These are phyloP conservation scores for Pythium utonaiense DNA, from an alignment of 352 stramenopile species.

Conservation along the genomic window DNA sequence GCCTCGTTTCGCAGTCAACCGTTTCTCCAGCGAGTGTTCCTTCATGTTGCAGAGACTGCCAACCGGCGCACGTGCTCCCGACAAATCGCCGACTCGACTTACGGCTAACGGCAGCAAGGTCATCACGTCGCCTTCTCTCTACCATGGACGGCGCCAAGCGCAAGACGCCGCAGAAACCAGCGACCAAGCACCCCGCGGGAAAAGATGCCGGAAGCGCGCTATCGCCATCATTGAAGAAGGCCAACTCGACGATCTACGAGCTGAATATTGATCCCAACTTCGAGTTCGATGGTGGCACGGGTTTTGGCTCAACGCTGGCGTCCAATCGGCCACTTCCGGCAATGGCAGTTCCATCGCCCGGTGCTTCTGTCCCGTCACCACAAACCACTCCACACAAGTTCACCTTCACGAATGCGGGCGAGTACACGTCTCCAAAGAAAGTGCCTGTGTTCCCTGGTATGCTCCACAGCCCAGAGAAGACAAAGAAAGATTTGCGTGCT, in stretches of 20 bases:
- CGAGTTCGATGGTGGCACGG: conserved; percentile 66
- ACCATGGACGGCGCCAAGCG: conserved; percentile 23
- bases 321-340: conserved; percentile 58
- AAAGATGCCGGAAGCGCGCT: background rate
- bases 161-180: conserved; percentile 15
- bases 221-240: background rate
- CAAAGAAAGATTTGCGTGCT: conserved; percentile 21
- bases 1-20: background rate
- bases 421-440: conserved; percentile 79
- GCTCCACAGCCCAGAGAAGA: conserved; percentile 48
- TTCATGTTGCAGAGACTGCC: background rate
- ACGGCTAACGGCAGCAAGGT: background rate
- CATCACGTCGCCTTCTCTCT: background rate
- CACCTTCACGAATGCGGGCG: conserved; percentile 60
- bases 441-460: conserved; percentile 69
- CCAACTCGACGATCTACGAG: conserved; percentile 37
- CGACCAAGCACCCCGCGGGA: background rate
- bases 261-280: conserved; percentile 59
- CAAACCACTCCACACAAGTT: conserved; percentile 39
- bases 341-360: conserved; percentile 4
- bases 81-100: background rate
- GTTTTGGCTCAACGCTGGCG: conserved; percentile 50
- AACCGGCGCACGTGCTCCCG: background rate
- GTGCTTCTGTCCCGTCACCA: conserved; percentile 2
- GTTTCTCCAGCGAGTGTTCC: conserved; percentile 9